phyloP scores from a whole-genome alignment of 2,329 filamentous ascomycete genomes.

The Talaromyces sp. region DNA sequence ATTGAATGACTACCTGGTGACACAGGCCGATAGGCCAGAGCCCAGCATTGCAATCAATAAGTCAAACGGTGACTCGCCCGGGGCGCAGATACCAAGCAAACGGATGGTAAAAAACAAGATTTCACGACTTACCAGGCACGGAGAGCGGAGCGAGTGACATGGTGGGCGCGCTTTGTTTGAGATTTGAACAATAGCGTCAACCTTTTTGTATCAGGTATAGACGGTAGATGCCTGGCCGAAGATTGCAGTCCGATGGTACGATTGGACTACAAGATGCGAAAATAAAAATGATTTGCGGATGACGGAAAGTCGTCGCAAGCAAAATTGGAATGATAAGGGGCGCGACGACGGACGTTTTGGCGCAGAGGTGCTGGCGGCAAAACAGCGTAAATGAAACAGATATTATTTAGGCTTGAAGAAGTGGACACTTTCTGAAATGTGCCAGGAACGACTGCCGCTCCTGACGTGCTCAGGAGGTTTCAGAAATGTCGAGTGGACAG shows the following conservation, averaged over 20 bases:
- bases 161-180: slow-evolving; percentile 20
- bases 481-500: slow-evolving; percentile 6
- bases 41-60: not conserved
- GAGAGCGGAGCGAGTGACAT: slow-evolving; percentile 29
- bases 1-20: slow-evolving; percentile 4
- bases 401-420: slow-evolving; percentile 11
- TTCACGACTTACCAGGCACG: slow-evolving; percentile 28
- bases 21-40: slow-evolving; percentile 3
- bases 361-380: slow-evolving; percentile 10
- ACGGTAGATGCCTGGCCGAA: not conserved
- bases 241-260: slow-evolving; percentile 6
- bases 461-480: slow-evolving; percentile 18
- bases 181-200: slow-evolving; percentile 17
- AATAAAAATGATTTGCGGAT: not conserved
- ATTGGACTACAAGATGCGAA: slow-evolving; percentile 3
- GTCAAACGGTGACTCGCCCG: slow-evolving; percentile 1
- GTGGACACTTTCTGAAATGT: slow-evolving; percentile 15
- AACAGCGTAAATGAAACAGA: slow-evolving; percentile 5
- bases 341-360: slow-evolving; percentile 13
- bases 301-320: slow-evolving; percentile 11
- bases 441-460: slow-evolving; percentile 9
- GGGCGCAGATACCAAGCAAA: slow-evolving; percentile 11
- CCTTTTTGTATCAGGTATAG: slow-evolving; percentile 15
- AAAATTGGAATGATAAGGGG: slow-evolving; percentile 11
- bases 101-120: slow-evolving; percentile 9